Conservation (phyloP, 805 yeast genomes). For the Ogataea paradorogensis region DNA sequence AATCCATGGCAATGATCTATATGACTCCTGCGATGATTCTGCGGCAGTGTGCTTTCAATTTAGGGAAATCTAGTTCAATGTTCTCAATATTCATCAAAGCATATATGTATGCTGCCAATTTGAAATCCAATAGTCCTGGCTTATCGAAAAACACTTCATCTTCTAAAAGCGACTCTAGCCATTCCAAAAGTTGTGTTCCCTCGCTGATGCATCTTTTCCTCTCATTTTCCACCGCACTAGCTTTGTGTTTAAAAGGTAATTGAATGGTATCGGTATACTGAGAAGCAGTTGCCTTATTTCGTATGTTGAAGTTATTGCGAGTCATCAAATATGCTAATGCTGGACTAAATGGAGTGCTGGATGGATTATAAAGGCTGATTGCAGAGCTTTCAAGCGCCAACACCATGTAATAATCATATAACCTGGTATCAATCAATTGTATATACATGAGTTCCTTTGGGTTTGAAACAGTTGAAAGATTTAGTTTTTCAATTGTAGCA, state of each 20-base stretch:
- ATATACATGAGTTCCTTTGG: constrained; percentile 36
- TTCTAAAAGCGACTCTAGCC: constrained; percentile 10
- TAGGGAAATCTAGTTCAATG: constrained; percentile 10
- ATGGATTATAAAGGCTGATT: constrained; percentile 3
- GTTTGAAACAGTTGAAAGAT: constrained; percentile 31
- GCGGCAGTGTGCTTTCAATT: constrained; percentile 16
- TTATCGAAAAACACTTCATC: constrained; percentile 10
- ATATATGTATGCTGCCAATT: constrained; percentile 24
- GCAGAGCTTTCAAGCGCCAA: constrained; percentile 4
- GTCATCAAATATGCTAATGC: constrained; percentile 9
- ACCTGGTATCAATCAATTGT: constrained; percentile 42
- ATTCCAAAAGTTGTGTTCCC: constrained; percentile 15
- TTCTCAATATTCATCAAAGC: constrained; percentile 16
- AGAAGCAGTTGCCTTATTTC: constrained; percentile 35
- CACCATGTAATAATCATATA: constrained; percentile 39
- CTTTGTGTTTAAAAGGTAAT: constrained; percentile 4
- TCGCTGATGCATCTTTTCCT: constrained; percentile 14
- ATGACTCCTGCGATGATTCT: constrained; percentile 15
- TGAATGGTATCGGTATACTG: constrained; percentile 10
- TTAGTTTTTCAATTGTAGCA: constrained; percentile 36
- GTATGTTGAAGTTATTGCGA: constrained; percentile 22
- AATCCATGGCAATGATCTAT: constrained; percentile 58
- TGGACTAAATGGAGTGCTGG: constrained; percentile 3
- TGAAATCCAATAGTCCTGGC: constrained; percentile 24
- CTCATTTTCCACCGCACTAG: constrained; percentile 13